Percentiles rank a stretch among this genome's conserved stretches.
Evolutionary conservation across 805 yeast genomes (phyloP).

Genomic region (Candida hispaniensis): DNA sequence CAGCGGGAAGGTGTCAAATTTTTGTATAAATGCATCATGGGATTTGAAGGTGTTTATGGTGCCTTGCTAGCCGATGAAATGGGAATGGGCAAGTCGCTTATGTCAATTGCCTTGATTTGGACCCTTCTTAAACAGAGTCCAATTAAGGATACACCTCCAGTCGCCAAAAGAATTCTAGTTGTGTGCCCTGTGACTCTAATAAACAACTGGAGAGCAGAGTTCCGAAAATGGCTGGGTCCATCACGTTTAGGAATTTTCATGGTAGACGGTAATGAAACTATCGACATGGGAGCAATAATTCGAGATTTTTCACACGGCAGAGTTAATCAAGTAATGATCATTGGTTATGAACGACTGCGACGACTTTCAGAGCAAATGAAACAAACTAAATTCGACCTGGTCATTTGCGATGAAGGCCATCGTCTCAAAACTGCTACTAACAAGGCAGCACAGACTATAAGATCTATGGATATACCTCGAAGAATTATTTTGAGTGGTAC

Average conservation of each 20-base stretch:
- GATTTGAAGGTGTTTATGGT: slow-evolving; percentile 51
- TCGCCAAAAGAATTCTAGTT: slow-evolving; percentile 51
- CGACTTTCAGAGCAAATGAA: slow-evolving; percentile 32
- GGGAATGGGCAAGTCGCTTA: slow-evolving; percentile 90
- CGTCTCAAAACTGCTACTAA: slow-evolving; percentile 66
- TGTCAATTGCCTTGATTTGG: slow-evolving; percentile 77
- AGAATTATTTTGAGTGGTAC: slow-evolving; percentile 75
- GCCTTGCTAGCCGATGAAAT: slow-evolving; percentile 91
- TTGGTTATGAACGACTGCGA: slow-evolving; percentile 82
- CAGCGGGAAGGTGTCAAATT: slow-evolving; percentile 78
- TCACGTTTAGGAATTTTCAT: slow-evolving; percentile 58
- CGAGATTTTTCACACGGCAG: slow-evolving; percentile 51
- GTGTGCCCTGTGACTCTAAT: slow-evolving; percentile 89
- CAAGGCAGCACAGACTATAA: slow-evolving; percentile 57
- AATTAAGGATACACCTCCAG: slow-evolving; percentile 28
- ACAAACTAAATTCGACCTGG: slow-evolving; percentile 42
- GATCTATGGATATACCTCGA: slow-evolving; percentile 41
- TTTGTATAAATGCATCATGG: slow-evolving; percentile 74
- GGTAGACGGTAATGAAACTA: slow-evolving; percentile 16
- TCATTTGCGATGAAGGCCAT: slow-evolving; percentile 95
- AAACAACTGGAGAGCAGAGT: slow-evolving; percentile 79
- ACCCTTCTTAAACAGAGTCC: slow-evolving; percentile 46
- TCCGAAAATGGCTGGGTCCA: slow-evolving; percentile 74
- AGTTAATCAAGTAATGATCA: slow-evolving; percentile 71
- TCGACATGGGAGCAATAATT: slow-evolving; percentile 45